phyloP scores from a whole-genome alignment of 2,329 filamentous ascomycete genomes.

The Trichoderma polysporum region DNA sequence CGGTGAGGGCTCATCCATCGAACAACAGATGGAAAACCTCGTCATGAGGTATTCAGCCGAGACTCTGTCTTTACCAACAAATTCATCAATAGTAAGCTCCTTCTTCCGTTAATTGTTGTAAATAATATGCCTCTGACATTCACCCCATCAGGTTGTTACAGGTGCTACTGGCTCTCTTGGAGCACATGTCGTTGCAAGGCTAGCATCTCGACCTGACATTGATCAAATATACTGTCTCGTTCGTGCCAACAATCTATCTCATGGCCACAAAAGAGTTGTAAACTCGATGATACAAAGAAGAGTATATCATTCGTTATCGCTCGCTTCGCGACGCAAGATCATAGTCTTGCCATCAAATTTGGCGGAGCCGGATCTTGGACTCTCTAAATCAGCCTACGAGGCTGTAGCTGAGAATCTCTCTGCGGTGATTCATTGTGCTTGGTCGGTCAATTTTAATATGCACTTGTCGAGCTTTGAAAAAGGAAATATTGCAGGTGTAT shows the following conservation, averaged over 20 bases:
- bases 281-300: conserved; percentile 14
- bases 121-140: neutral
- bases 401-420: conserved; percentile 31
- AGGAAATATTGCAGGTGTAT: neutral
- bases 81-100: neutral
- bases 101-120: fast-evolving
- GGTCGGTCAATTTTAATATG: conserved; percentile 59
- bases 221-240: conserved; percentile 53
- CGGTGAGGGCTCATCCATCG: neutral
- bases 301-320: neutral
- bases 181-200: conserved; percentile 58
- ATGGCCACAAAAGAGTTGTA: neutral
- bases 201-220: conserved; percentile 57
- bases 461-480: conserved; percentile 47
- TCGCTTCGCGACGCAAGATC: conserved; percentile 36
- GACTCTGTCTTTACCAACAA: neutral
- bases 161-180: conserved; percentile 66
- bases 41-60: neutral
- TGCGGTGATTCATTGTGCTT: conserved; percentile 51
- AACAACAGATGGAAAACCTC: neutral
- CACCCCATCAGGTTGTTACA: conserved; percentile 37
- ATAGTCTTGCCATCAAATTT: conserved; percentile 42
- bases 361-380: neutral
- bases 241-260: conserved; percentile 36
- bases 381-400: conserved; percentile 12